phyloP scores from a whole-genome alignment of 2,329 filamentous ascomycete species.

The Epichloe hybrida region DNA sequence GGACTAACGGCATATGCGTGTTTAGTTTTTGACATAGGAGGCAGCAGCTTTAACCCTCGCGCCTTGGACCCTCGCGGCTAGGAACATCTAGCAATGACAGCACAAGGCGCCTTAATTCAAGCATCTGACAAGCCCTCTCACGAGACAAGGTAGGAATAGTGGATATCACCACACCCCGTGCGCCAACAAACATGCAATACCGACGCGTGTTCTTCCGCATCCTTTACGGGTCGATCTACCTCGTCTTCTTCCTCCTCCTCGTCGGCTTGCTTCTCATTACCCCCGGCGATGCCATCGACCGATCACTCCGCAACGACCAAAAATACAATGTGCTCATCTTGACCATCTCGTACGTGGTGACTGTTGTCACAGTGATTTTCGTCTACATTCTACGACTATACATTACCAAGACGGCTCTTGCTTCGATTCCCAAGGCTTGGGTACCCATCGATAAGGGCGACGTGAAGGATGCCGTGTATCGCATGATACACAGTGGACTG shows the following conservation, averaged over 20 bases:
- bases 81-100: no score
- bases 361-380: constrained; percentile 54
- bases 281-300: constrained; percentile 67
- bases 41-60: no score
- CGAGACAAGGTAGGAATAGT: no score
- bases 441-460: constrained; percentile 79
- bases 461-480: constrained; percentile 58
- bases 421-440: constrained; percentile 74
- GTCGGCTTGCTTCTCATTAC: constrained; percentile 64
- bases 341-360: constrained; percentile 60
- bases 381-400: constrained; percentile 79
- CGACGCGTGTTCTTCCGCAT: constrained; percentile 54
- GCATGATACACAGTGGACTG: constrained; percentile 60
- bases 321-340: constrained; percentile 76
- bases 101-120: no score
- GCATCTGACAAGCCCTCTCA: no score
- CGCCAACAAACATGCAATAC: constrained; percentile 7
- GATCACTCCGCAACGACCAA: constrained; percentile 53
- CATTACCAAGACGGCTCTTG: constrained; percentile 66
- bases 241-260: constrained; percentile 60
- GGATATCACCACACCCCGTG: background rate
- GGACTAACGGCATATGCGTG: no score
- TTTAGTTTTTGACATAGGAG: no score
- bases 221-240: constrained; percentile 69
- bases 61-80: no score